A percentile compares a stretch with the other conserved stretches of the same genome.
Evolutionary conservation across 306 rosid genomes (phyloP).

Genomic region (Erythrophleum fordii): DNA sequence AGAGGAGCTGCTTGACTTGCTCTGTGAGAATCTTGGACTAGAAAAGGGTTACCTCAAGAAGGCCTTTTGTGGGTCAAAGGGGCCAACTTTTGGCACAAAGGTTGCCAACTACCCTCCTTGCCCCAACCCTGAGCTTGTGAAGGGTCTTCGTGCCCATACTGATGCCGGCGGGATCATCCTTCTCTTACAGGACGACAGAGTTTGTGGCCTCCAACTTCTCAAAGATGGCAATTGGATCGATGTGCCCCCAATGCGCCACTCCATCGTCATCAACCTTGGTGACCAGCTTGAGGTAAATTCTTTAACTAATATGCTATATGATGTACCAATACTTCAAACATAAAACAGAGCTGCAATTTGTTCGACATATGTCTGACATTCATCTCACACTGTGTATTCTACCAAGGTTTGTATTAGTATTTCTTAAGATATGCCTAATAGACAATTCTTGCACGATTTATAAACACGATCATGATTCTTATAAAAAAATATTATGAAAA

Average conservation of each 20-base stretch:
- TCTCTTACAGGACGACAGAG: slow-evolving; percentile 5
- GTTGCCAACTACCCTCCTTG: slow-evolving; percentile 16
- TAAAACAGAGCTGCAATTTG: no score
- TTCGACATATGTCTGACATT: no score
- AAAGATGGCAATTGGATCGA: slow-evolving; percentile 7
- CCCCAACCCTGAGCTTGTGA: neutral
- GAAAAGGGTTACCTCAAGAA: no score
- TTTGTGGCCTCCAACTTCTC: slow-evolving; percentile 1
- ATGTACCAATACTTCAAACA: neutral
- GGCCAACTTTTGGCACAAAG: slow-evolving; percentile 7
- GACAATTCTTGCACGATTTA: neutral
- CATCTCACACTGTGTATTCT: no score
- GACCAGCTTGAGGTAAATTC: slow-evolving; percentile 7
- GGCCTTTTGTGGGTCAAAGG: neutral
- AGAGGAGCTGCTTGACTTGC: no score
- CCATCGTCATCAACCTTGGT: slow-evolving; percentile 11
- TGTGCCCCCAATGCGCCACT: slow-evolving; percentile 10
- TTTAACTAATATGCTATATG: neutral
- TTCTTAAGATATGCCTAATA: neutral
- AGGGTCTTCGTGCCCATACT: slow-evolving; percentile 11
- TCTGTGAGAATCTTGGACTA: no score
- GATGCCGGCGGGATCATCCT: slow-evolving; percentile 9
- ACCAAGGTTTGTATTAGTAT: no score
- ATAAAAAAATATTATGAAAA: neutral
- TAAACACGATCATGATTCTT: neutral